These are phyloP conservation scores for Pistacia vera DNA, from an alignment of 345 rosid genomes.

Conservation along the genomic window DNA sequence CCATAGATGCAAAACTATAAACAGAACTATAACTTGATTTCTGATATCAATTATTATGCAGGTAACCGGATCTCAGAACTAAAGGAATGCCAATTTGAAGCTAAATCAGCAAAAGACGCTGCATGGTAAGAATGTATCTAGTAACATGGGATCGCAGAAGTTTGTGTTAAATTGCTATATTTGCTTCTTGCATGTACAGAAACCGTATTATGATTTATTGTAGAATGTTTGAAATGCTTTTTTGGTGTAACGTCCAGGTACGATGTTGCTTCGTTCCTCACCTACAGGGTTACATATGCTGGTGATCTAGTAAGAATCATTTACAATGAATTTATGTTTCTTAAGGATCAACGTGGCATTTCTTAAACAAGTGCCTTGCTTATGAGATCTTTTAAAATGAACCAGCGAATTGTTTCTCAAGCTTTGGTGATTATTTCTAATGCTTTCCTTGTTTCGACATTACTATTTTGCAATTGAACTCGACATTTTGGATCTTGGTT, in stretches of 20 bases:
- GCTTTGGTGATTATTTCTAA: not conserved
- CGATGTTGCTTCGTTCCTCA: slow-evolving; percentile 63
- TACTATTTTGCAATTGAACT: not conserved
- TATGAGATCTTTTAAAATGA: not conserved
- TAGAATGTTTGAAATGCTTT: not conserved
- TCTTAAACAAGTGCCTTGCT: not conserved
- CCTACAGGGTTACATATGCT: slow-evolving; percentile 52
- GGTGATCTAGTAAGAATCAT: slow-evolving; percentile 74
- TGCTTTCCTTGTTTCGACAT: not conserved
- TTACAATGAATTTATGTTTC: slow-evolving; percentile 7
- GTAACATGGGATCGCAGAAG: not conserved
- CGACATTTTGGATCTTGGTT: too few relatives aligned
- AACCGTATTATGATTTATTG: not conserved
- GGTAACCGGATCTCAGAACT: slow-evolving; percentile 44
- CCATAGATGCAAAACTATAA: not conserved
- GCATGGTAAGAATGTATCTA: slow-evolving; percentile 65
- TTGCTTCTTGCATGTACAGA: not conserved
- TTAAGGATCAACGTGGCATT: not conserved
- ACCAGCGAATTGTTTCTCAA: not conserved
- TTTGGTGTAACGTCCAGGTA: slow-evolving; percentile 53
- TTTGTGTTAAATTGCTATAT: not conserved
- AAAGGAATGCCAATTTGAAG: slow-evolving; percentile 73
- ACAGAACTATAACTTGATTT: slow-evolving; percentile 9
- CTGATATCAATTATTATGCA: slow-evolving; percentile 23
- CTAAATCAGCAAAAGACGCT: slow-evolving; percentile 63